phyloP scores from a whole-genome alignment of 2,329 filamentous ascomycete species.

The Thyridium curvatum region DNA sequence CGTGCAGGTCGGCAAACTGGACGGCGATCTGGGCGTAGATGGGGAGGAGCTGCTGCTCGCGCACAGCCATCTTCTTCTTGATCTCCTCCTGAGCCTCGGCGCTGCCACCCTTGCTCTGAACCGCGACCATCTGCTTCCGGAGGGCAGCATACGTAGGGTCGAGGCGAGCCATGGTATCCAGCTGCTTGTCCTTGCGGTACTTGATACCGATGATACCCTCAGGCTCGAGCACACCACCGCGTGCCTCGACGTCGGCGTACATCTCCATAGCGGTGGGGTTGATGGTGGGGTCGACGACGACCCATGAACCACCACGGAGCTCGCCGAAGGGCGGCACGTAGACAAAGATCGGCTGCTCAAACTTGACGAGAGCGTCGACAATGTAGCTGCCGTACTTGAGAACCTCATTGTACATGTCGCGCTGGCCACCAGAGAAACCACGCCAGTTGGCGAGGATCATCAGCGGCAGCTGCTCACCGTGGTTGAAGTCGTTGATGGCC shows the following conservation, averaged over 20 bases:
- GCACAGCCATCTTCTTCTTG: conserved; percentile 76
- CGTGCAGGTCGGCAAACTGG: conserved; percentile 95
- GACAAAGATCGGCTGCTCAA: conserved; percentile 96
- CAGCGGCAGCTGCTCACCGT: conserved; percentile 92
- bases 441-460: conserved; percentile 99
- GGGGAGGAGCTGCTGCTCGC: conserved; percentile 83
- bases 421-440: conserved; percentile 99
- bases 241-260: conserved; percentile 93
- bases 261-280: conserved; percentile 97
- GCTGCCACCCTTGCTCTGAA: no score
- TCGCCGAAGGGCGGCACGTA: conserved; percentile 97
- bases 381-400: conserved; percentile 99
- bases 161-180: conserved; percentile 93
- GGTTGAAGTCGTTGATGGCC: conserved; percentile 98
- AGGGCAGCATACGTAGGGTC: conserved; percentile 79
- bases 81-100: conserved; percentile 48
- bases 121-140: conserved; percentile 62
- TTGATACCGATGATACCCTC: conserved; percentile 99
- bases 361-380: conserved; percentile 96
- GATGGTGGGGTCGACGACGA: conserved; percentile 97
- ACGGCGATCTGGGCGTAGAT: conserved; percentile 94
- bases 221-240: conserved; percentile 94
- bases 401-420: conserved; percentile 99
- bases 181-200: conserved; percentile 94
- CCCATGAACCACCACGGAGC: conserved; percentile 97